A percentile compares a stretch with the other conserved stretches of the same genome.
Conservation (phyloP, 2,329 filamentous ascomycete species). For the Alternaria novae-zelandiae region DNA sequence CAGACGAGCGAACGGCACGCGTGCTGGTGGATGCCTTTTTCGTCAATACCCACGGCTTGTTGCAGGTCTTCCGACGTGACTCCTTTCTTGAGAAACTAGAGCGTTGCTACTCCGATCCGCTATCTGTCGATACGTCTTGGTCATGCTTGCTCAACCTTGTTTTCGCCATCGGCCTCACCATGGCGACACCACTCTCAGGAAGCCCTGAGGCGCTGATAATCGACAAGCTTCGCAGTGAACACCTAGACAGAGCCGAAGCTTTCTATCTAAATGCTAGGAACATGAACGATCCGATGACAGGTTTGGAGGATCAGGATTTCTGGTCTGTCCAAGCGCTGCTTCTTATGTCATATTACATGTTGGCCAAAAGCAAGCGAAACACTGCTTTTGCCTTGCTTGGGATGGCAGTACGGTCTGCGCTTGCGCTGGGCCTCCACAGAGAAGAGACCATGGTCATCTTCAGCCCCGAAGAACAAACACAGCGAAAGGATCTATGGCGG, state of each 20-base stretch:
- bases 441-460: slow-evolving; percentile 66
- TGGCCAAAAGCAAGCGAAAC: slow-evolving; percentile 67
- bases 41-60: slow-evolving; percentile 66
- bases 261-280: slow-evolving; percentile 67
- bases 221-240: slow-evolving; percentile 57
- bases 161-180: slow-evolving; percentile 67
- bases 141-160: slow-evolving; percentile 68
- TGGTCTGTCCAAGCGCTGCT: slow-evolving; percentile 70
- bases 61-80: slow-evolving; percentile 65
- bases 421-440: slow-evolving; percentile 67
- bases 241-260: slow-evolving; percentile 63
- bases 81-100: slow-evolving; percentile 59
- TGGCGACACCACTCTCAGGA: slow-evolving; percentile 61
- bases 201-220: slow-evolving; percentile 60
- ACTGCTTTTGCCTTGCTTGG: slow-evolving; percentile 68
- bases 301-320: slow-evolving; percentile 68
- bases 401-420: slow-evolving; percentile 67
- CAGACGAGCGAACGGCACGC: slow-evolving; percentile 61
- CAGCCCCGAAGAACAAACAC: slow-evolving; percentile 52
- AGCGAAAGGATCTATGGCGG: slow-evolving; percentile 67
- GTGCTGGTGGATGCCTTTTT: slow-evolving; percentile 67
- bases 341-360: slow-evolving; percentile 69
- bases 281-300: slow-evolving; percentile 55
- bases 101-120: slow-evolving; percentile 62
- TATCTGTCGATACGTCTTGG: slow-evolving; percentile 58